These are phyloP conservation scores for Pichia ethanolica DNA, from an alignment of 805 yeast genomes.

Conservation along the genomic window DNA sequence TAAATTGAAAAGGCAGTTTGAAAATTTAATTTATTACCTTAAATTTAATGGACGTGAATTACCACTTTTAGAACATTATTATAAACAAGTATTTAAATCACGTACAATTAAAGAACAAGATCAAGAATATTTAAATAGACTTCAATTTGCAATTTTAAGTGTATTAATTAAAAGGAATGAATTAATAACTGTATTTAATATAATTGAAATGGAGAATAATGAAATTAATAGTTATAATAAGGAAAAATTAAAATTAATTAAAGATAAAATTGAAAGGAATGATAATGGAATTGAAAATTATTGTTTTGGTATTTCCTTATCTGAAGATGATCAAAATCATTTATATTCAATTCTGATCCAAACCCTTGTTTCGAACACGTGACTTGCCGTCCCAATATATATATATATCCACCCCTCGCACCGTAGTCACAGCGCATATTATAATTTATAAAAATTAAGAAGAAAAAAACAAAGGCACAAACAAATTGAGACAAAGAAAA, in stretches of 20 bases:
- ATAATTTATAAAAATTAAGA: neutral
- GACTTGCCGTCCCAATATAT: no score
- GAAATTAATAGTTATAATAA: no score
- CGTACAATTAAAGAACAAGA: constrained; percentile 30
- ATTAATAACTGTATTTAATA: constrained; percentile 10
- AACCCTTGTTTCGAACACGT: neutral
- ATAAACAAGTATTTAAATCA: constrained; percentile 32
- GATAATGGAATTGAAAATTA: no score
- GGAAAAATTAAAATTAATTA: neutral
- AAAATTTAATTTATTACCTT: constrained; percentile 32
- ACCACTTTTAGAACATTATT: constrained; percentile 35
- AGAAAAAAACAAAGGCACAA: no score
- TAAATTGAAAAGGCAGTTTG: constrained; percentile 17
- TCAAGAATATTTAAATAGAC: constrained; percentile 33
- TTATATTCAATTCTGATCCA: neutral
- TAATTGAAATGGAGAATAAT: neutral
- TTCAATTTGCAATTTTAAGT: constrained; percentile 16
- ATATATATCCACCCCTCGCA: neutral
- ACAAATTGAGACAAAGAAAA: no score
- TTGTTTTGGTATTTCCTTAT: no score
- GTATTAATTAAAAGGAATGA: constrained; percentile 22
- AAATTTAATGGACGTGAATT: constrained; percentile 35
- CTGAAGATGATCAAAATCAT: neutral
- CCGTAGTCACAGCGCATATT: neutral
- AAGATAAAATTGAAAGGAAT: neutral